Evolutionary conservation across 495 filamentous ascomycete species (phyloP).

Genomic region (Penicillium cosmopolitanum): DNA sequence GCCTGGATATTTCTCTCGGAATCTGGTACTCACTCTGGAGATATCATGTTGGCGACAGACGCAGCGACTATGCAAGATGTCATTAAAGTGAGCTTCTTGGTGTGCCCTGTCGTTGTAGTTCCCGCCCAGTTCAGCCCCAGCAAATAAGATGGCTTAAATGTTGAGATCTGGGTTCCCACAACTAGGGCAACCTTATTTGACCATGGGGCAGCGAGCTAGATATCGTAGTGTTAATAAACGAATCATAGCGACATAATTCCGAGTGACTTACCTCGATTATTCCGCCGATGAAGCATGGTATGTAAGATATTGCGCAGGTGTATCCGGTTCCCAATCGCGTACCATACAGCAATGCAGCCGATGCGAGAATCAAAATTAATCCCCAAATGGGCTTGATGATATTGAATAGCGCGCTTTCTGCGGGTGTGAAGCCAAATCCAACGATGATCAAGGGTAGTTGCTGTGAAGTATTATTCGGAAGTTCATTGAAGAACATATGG

Average conservation of each 20-base stretch:
- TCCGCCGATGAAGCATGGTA: constrained; percentile 11
- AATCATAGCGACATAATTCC: not conserved
- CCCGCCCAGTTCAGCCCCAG: constrained; percentile 14
- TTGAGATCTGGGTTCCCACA: constrained; percentile 13
- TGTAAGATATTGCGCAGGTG: constrained; percentile 14
- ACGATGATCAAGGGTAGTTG: constrained; percentile 13
- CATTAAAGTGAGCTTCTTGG: constrained; percentile 16
- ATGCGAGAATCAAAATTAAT: constrained; percentile 8
- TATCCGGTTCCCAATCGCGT: constrained; percentile 13
- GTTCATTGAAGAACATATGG: constrained; percentile 17
- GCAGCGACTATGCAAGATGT: constrained; percentile 15
- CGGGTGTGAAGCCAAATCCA: constrained; percentile 15
- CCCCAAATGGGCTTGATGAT: constrained; percentile 14
- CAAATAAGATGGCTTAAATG: constrained; percentile 18
- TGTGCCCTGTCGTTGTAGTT: constrained; percentile 14
- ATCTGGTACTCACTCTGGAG: constrained; percentile 8
- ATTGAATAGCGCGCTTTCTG: constrained; percentile 14
- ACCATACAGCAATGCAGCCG: constrained; percentile 6
- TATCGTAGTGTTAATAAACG: not conserved
- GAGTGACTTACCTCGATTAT: constrained; percentile 9
- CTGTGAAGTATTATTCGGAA: constrained; percentile 12
- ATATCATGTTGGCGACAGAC: constrained; percentile 14
- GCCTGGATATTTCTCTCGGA: not conserved
- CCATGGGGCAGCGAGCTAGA: constrained; percentile 15
- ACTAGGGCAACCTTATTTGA: constrained; percentile 15